Conservation (phyloP, 2,329 filamentous ascomycete genomes). For the Rosellinia necatrix region DNA sequence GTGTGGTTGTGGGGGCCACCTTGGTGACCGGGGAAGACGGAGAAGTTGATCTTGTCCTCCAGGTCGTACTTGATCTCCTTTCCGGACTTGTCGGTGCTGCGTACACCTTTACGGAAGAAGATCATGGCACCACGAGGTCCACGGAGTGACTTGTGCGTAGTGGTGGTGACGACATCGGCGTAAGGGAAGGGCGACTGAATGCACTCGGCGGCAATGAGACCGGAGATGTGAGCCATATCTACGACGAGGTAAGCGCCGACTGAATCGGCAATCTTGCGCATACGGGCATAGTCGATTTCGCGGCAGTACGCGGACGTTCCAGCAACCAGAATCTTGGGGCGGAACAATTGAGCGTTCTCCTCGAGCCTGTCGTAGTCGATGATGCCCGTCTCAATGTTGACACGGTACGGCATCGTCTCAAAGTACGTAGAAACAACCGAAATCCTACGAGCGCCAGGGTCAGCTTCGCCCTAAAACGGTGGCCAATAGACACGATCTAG, state of each 20-base stretch:
- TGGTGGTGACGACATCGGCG: slow-evolving; percentile 97
- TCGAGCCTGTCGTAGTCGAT: slow-evolving; percentile 96
- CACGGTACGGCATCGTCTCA: slow-evolving; percentile 96
- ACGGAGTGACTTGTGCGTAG: slow-evolving; percentile 98
- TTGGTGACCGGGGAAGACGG: slow-evolving; percentile 98
- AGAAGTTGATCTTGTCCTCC: slow-evolving; percentile 96
- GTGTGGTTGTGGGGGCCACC: slow-evolving; percentile 99
- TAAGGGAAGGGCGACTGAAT: slow-evolving; percentile 91
- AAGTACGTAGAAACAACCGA: slow-evolving; percentile 98
- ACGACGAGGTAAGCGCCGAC: slow-evolving; percentile 94
- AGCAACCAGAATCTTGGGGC: slow-evolving; percentile 93
- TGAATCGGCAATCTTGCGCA: slow-evolving; percentile 93
- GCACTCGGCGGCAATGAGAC: slow-evolving; percentile 88
- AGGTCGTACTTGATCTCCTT: slow-evolving; percentile 91
- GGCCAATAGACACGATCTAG: slow-evolving; percentile 50
- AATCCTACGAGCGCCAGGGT: slow-evolving; percentile 61
- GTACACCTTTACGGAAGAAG: slow-evolving; percentile 98
- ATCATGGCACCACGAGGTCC: slow-evolving; percentile 99
- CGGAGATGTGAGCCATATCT: slow-evolving; percentile 99
- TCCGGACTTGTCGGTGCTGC: slow-evolving; percentile 88
- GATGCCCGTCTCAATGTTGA: slow-evolving; percentile 86
- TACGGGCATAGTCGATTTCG: slow-evolving; percentile 93
- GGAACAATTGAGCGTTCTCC: slow-evolving; percentile 88
- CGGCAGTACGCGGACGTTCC: slow-evolving; percentile 98
- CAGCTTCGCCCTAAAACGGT: slow-evolving; percentile 12